phyloP scores from a whole-genome alignment of 257 asterid genomes.

The Penstemon barbatus region DNA sequence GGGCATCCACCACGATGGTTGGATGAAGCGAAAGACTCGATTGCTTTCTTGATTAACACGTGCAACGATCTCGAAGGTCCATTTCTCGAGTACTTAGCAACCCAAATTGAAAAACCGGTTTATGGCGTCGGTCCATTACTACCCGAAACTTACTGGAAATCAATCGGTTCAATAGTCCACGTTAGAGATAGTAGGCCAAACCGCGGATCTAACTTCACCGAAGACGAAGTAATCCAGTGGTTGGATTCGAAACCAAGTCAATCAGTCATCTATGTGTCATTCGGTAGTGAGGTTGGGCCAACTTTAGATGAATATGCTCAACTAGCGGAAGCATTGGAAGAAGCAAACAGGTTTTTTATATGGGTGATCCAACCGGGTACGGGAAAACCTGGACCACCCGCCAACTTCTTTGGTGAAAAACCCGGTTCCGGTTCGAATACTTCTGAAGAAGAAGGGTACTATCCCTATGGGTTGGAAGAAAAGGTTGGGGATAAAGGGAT shows the following conservation, averaged over 20 bases:
- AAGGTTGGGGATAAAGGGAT: constrained; percentile 53
- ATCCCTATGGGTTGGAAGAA: constrained; percentile 48
- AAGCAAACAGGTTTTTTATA: constrained; percentile 47
- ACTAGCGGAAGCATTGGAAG: constrained; percentile 52
- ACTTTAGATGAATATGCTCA: constrained; percentile 53
- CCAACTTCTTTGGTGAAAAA: constrained; percentile 31
- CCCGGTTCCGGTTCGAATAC: constrained; percentile 17
- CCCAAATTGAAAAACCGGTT: constrained; percentile 43
- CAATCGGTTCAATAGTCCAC: constrained; percentile 39
- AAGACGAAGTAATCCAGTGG: constrained; percentile 65
- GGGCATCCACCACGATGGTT: constrained; percentile 54
- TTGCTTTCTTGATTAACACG: constrained; percentile 58
- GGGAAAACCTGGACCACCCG: constrained; percentile 47
- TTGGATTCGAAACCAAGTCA: constrained; percentile 47
- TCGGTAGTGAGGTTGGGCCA: constrained; percentile 76
- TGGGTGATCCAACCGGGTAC: constrained; percentile 76
- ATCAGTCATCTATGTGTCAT: constrained; percentile 69
- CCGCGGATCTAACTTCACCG: constrained; percentile 52
- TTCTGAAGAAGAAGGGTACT: constrained; percentile 42
- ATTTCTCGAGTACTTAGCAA: constrained; percentile 46
- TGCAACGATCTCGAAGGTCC: constrained; percentile 52
- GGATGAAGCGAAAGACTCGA: constrained; percentile 50
- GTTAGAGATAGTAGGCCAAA: constrained; percentile 49
- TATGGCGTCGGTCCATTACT: constrained; percentile 63
- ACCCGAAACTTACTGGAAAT: constrained; percentile 58